Base-by-base conservation (phyloP, 129 eudicot genomes). In the Silybum marianum region DNA sequence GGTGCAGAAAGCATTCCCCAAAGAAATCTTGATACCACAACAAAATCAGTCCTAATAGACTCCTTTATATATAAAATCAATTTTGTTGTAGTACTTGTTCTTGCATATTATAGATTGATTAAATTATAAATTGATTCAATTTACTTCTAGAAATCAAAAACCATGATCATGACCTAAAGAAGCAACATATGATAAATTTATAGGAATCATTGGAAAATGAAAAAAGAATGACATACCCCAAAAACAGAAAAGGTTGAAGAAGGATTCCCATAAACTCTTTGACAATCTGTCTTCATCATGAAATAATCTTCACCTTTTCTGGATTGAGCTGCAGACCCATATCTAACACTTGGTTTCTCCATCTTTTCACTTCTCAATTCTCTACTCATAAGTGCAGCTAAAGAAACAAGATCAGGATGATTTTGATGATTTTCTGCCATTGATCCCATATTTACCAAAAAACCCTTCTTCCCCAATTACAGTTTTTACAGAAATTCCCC, bases 271-370 rank as follows among this genome's bases (percentile, higher is more conserved):
- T 69, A 72, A 78, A 93, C 78, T 72, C 97, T 82, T 23, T 77
- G 94, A 76, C 98, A 91, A 83, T 91, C 97, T 0, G 97, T 88
- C 82, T 91, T 93, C 71, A 87, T 87, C 72, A 93, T 63, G 72
- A 89, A 83, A 38, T 88, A 89, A 86, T 93, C 98, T 79, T 93
- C 97, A 70, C 97, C 97, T 91, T 91, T 93, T 76, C 89, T 86
- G 6, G 93, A 88, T 76, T 91, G 94, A 80, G 89, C 94, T 22
- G 97, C 88, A 85, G 80, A 80, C 6, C 98, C 98, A 84, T 79
- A 88, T 71, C 82, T 85, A 38, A 93, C 89, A 9, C 73, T 80
- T 11, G 97, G 94, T 78, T 88, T 93, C 91, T 91, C 93, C 90
- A 88, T 89, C 83, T 91, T 93, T 84, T 93, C 98, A 78, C 75